Evolutionary conservation across 306 rosid genomes (phyloP).

Genomic region (Cucurbita moschata): DNA sequence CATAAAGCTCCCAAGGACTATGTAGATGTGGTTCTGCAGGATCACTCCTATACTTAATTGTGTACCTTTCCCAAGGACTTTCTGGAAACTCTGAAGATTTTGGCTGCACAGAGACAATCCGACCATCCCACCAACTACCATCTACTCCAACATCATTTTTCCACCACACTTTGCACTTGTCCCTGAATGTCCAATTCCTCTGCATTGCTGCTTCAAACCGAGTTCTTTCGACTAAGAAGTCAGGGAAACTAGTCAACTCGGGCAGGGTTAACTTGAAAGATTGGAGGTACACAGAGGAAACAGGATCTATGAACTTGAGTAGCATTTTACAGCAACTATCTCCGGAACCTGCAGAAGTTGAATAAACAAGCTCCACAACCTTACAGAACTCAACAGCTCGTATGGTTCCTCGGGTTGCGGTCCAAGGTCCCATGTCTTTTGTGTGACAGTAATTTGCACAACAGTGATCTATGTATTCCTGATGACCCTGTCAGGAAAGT

Average conservation of each 20-base stretch:
- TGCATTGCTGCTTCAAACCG: conserved; percentile 62
- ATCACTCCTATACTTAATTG: conserved; percentile 60
- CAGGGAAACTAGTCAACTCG: conserved; percentile 82
- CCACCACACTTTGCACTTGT: conserved; percentile 99
- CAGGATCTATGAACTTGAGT: conserved; percentile 61
- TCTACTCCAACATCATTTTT: conserved; percentile 58
- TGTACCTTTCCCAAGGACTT: conserved; percentile 89
- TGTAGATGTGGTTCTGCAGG: conserved; percentile 54
- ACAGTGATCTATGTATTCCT: conserved; percentile 56
- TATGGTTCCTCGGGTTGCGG: conserved; percentile 34
- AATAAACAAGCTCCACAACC: conserved; percentile 55
- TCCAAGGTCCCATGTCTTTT: conserved; percentile 76
- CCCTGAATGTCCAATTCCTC: conserved; percentile 86
- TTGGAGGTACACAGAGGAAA: conserved; percentile 40
- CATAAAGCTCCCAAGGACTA: conserved; percentile 99
- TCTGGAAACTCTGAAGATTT: conserved; percentile 71
- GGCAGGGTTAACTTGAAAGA: conserved; percentile 76
- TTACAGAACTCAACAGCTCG: conserved; percentile 73
- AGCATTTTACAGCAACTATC: conserved; percentile 96
- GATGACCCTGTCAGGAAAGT: conserved; percentile 67
- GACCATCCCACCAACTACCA: conserved; percentile 96
- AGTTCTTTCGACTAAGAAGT: conserved; percentile 80
- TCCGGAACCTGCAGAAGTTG: conserved; percentile 81
- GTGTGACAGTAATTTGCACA: conserved; percentile 19
- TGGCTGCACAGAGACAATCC: conserved; percentile 40